A percentile compares a stretch with the other conserved stretches of the same genome.
Conservation (phyloP, 495 filamentous ascomycete species). For the Xylaria telfairii region DNA sequence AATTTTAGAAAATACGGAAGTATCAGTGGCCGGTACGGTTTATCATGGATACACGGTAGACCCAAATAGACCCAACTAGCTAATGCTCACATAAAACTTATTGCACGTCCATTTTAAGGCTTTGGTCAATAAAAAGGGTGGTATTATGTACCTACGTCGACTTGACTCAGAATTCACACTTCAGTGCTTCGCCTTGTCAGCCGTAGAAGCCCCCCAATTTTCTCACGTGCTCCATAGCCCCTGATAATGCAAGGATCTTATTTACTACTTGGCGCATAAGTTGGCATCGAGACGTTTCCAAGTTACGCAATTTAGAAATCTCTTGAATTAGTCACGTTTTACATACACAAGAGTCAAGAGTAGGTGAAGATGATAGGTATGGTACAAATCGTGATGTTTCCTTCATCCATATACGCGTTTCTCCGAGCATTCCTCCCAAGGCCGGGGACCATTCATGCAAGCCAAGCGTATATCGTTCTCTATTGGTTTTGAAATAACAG, state of each 20-base stretch:
- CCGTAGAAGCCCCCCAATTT: background rate
- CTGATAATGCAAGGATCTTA: background rate
- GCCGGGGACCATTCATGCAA: slow-evolving; percentile 17
- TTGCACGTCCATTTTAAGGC: background rate
- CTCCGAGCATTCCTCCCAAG: slow-evolving; percentile 26
- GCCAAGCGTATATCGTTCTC: slow-evolving; percentile 22
- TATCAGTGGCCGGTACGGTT: background rate
- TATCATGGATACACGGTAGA: background rate
- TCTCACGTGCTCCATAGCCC: background rate
- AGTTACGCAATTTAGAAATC: slow-evolving; percentile 18
- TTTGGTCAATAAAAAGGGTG: no score
- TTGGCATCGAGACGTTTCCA: background rate
- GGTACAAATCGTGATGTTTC: slow-evolving; percentile 37
- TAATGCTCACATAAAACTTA: background rate
- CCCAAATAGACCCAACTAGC: background rate
- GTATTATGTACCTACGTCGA: no score
- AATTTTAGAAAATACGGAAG: no score
- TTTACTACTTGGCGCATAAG: background rate
- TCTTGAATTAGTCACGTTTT: slow-evolving; percentile 34
- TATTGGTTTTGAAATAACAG: slow-evolving; percentile 1
- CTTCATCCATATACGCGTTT: slow-evolving; percentile 8
- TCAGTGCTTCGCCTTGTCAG: background rate
- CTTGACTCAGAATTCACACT: background rate
- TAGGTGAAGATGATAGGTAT: slow-evolving; percentile 24
- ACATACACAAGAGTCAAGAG: slow-evolving; percentile 33